These are phyloP conservation scores for Russula emetica DNA, from an alignment of 768 basidiomycete species.

Conservation along the genomic window DNA sequence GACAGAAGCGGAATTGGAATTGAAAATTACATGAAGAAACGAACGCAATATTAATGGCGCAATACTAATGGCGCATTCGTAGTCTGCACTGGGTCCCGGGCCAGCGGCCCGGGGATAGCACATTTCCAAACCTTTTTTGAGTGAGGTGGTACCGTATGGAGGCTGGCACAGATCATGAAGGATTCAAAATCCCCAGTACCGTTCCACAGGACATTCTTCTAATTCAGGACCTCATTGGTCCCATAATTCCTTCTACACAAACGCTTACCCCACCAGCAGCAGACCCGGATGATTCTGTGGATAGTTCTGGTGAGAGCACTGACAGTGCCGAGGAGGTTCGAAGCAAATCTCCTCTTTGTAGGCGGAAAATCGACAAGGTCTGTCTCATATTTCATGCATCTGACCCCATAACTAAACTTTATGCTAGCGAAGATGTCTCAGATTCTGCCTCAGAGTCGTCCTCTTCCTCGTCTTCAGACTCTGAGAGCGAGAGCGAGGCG, in stretches of 20 bases:
- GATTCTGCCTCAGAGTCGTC: conserved; percentile 39
- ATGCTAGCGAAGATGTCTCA: conserved; percentile 7
- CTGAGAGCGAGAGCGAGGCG: conserved; percentile 31
- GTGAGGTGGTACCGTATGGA: not conserved
- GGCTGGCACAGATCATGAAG: not conserved
- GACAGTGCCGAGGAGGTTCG: conserved; percentile 75
- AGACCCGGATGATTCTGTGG: conserved; percentile 42
- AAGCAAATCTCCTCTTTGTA: conserved; percentile 49
- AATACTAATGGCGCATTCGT: no score
- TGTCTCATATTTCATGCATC: not conserved
- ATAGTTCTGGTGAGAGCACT: conserved; percentile 46
- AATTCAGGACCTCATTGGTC: conserved; percentile 62
- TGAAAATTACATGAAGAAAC: no score
- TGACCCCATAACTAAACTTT: not conserved
- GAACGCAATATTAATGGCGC: no score
- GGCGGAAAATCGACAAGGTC: conserved; percentile 6
- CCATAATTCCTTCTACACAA: conserved; percentile 21
- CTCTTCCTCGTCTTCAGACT: conserved; percentile 39
- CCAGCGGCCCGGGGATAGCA: not conserved
- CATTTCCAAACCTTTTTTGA: no score
- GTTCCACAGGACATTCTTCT: conserved; percentile 72
- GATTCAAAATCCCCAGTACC: conserved; percentile 57
- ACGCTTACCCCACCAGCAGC: conserved; percentile 21
- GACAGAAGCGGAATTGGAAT: no score
- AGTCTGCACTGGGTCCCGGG: no score